Conservation (phyloP, 331 rosid genomes). For the Quercus phellos region DNA sequence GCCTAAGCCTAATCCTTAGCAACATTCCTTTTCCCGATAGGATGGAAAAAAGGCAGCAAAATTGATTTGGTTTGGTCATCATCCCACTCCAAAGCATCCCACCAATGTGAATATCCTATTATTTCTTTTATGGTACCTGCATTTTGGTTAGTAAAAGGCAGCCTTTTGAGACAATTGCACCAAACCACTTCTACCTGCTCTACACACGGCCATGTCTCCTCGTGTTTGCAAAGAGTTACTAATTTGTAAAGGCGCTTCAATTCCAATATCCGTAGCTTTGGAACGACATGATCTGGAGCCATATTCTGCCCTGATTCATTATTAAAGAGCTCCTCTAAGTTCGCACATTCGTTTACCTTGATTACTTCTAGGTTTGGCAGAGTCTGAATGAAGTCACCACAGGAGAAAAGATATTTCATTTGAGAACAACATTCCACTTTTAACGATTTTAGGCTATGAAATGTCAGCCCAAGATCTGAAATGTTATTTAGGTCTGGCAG, state of each 20-base stretch:
- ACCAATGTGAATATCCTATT: neutral
- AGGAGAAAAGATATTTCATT: too few species aligned
- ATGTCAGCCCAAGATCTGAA: neutral
- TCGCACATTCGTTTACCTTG: neutral
- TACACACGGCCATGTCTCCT: neutral
- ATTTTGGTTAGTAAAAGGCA: neutral
- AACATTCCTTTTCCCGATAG: too few species aligned
- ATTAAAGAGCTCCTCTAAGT: conserved; percentile 15
- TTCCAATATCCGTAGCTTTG: neutral
- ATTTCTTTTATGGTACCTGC: conserved; percentile 1
- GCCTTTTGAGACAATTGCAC: neutral
- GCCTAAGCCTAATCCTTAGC: too few species aligned
- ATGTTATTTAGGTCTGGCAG: conserved; percentile 8
- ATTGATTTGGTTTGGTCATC: neutral
- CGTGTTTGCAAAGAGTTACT: neutral
- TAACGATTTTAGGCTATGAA: too few species aligned
- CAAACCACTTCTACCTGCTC: conserved; percentile 10
- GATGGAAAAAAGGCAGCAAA: too few species aligned
- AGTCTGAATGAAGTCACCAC: neutral
- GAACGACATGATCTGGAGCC: neutral
- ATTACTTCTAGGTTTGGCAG: conserved; percentile 12
- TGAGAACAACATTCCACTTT: accelerated
- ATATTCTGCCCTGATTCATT: neutral
- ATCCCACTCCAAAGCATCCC: neutral
- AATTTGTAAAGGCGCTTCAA: neutral